Percentiles rank a stretch among this genome's conserved stretches.
Conservation (phyloP, 2,329 filamentous ascomycete species). For the Myriangium duriaei region DNA sequence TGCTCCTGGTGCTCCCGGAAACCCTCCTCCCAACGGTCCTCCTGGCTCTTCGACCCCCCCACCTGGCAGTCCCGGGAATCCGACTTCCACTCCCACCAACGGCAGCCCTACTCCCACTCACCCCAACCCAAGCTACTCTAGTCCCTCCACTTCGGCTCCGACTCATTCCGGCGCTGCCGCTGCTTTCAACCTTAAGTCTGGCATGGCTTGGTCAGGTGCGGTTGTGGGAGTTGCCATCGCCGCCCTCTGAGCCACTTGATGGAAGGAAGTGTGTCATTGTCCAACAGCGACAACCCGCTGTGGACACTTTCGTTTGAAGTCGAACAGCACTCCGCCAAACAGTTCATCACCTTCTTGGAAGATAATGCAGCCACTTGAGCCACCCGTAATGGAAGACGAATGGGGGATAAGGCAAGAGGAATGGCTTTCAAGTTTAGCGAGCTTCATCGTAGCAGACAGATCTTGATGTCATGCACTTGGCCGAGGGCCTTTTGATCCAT, state of each 20-base stretch:
- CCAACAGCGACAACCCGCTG: too few species aligned
- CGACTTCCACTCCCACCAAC: neutral
- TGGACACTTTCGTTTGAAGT: neutral
- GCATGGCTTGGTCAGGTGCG: constrained; percentile 5
- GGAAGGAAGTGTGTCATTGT: too few species aligned
- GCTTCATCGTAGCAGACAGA: constrained; percentile 8
- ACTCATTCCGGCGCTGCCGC: neutral
- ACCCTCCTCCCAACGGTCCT: constrained; percentile 1
- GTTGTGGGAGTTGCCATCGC: constrained; percentile 2
- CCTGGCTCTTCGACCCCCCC: neutral
- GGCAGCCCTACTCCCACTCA: constrained; percentile 4
- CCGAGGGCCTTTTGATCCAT: constrained; percentile 7
- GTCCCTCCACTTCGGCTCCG: neutral
- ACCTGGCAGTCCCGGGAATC: neutral
- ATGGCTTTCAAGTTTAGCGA: constrained; percentile 9
- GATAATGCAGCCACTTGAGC: constrained; percentile 1
- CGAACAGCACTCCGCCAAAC: constrained; percentile 1
- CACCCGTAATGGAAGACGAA: constrained; percentile 6
- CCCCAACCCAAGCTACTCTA: neutral
- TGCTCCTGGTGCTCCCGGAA: constrained; percentile 5
- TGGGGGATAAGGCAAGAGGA: constrained; percentile 4
- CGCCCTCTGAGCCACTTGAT: constrained; percentile 5
- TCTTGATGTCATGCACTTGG: constrained; percentile 8
- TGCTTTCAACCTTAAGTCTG: constrained; percentile 4
- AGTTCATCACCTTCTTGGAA: constrained; percentile 3